Base-by-base conservation (phyloP, 2,329 filamentous ascomycete genomes). In the Tolypocladium ovalisporum region DNA sequence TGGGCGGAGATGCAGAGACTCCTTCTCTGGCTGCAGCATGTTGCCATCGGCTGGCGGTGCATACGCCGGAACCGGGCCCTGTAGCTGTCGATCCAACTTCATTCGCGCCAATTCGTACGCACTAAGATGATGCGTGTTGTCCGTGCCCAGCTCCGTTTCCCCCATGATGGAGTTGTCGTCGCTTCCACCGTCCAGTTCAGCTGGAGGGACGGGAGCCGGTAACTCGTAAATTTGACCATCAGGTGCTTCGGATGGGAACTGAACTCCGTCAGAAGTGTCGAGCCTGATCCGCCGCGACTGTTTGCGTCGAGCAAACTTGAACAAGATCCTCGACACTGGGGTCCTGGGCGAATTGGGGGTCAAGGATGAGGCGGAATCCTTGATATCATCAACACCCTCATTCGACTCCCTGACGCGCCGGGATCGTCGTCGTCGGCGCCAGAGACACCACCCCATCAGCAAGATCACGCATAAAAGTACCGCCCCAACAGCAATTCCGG, bases 151-250 rank as follows among this genome's bases (percentile, higher is more conserved):
- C 42, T 76, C 73, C 0, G 73, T 73, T 1, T 74, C 73, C 15
- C 70, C 71, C 17, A 72, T 66, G 49, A 70, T 65, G 6, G 70
- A 74, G 52, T 66, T 65, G 12, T 67, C 69, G 53, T 76, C 70
- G 13, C 68, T 53, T 12, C 71, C 56, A 19, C 69, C 75, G 49
- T 81, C 77, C 47, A 83, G 69, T 63, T 83, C 81, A 6, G 73
- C 75, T 0, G 79, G 79, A 2, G 71, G 68, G 0, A 70, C 61
- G 0, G 75, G 75, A 6, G 72, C 79, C 1, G 79, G 73, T 64
- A 83, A 65, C 62, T 83, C 80, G 58, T 79, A 81, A 3, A 80
- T 74, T 59, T 80, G 75, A 42, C 79, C 76, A 54, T 75, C 73
- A 2, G 71, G 63, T 52, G 73, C 67, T 65, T 75, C 63, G 24